Evolutionary conservation across 352 stramenopile species (phyloP).

Genomic region (Phytopythium delawarense): DNA sequence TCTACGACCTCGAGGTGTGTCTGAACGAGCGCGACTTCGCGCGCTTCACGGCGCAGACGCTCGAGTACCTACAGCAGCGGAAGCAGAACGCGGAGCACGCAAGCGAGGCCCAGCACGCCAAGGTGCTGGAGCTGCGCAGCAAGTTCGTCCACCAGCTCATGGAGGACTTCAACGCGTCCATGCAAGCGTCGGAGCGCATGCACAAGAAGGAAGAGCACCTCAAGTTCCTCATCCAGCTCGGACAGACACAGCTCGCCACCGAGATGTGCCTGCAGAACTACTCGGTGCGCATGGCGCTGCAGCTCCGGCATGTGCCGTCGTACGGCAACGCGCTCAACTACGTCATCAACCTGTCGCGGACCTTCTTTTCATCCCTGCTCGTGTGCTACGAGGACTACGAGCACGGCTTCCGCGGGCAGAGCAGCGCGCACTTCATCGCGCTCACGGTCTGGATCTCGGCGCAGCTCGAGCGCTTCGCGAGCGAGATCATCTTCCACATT

Average conservation of each 20-base stretch:
- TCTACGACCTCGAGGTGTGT: slow-evolving; percentile 62
- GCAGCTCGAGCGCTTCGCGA: slow-evolving; percentile 72
- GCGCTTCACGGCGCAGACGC: slow-evolving; percentile 44
- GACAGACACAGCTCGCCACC: slow-evolving; percentile 55
- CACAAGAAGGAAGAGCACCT: slow-evolving; percentile 83
- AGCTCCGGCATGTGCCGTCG: slow-evolving; percentile 69
- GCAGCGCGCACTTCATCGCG: slow-evolving; percentile 69
- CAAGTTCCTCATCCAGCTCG: slow-evolving; percentile 67
- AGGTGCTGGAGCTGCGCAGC: slow-evolving; percentile 47
- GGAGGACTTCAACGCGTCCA: slow-evolving; percentile 72
- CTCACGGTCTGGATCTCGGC: slow-evolving; percentile 81
- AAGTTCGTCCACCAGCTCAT: slow-evolving; percentile 58
- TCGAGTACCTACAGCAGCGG: slow-evolving; percentile 46
- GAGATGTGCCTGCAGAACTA: slow-evolving; percentile 86
- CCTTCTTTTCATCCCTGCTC: slow-evolving; percentile 82
- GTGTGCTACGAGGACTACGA: slow-evolving; percentile 83
- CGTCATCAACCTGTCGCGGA: slow-evolving; percentile 77
- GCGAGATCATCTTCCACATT: slow-evolving; percentile 68
- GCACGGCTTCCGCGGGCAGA: slow-evolving; percentile 71
- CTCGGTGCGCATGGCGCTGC: slow-evolving; percentile 66
- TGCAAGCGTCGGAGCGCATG: slow-evolving; percentile 77
- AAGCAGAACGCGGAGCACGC: slow-evolving; percentile 31
- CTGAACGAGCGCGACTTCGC: slow-evolving; percentile 65
- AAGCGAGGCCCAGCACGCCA: slow-evolving; percentile 36
- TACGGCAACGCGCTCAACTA: slow-evolving; percentile 76